Conservation (phyloP, 495 filamentous ascomycete genomes). For the Staphylotrichum tortipilum region DNA sequence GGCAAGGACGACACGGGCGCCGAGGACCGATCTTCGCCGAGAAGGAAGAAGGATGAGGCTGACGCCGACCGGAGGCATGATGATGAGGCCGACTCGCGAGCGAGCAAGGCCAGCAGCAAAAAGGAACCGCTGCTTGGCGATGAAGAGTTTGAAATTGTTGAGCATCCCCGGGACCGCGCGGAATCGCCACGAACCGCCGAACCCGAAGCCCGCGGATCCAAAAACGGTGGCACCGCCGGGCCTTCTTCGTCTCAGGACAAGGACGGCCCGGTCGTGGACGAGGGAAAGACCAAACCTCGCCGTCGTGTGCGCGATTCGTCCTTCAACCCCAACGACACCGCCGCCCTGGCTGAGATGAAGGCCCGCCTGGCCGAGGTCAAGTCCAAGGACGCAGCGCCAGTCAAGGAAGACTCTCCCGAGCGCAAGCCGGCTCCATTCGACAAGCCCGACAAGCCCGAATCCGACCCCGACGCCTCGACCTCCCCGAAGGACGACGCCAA, state of each 20-base stretch:
- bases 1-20: constrained; percentile 27
- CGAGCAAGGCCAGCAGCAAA: constrained; percentile 9
- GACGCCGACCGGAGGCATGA: constrained; percentile 10
- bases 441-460: constrained; percentile 10
- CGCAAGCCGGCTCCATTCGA: constrained; percentile 16
- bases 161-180: constrained; percentile 22
- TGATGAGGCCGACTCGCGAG: neutral
- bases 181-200: constrained; percentile 12
- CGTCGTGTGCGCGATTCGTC: constrained; percentile 28
- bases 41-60: constrained; percentile 18
- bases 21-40: constrained; percentile 14
- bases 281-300: constrained; percentile 20
- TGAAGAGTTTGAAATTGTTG: constrained; percentile 30
- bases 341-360: constrained; percentile 38
- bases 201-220: constrained; percentile 19
- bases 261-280: constrained; percentile 15
- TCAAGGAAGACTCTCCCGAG: constrained; percentile 15
- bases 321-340: constrained; percentile 46
- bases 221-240: constrained; percentile 5
- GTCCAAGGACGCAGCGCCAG: neutral
- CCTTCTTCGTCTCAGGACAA: constrained; percentile 13
- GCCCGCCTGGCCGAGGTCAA: constrained; percentile 33
- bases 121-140: constrained; percentile 27
- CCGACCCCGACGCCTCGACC: constrained; percentile 18
- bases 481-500: constrained; percentile 30